Evolutionary conservation across 352 stramenopile genomes (phyloP).

Genomic region (Pythium utonaiense): DNA sequence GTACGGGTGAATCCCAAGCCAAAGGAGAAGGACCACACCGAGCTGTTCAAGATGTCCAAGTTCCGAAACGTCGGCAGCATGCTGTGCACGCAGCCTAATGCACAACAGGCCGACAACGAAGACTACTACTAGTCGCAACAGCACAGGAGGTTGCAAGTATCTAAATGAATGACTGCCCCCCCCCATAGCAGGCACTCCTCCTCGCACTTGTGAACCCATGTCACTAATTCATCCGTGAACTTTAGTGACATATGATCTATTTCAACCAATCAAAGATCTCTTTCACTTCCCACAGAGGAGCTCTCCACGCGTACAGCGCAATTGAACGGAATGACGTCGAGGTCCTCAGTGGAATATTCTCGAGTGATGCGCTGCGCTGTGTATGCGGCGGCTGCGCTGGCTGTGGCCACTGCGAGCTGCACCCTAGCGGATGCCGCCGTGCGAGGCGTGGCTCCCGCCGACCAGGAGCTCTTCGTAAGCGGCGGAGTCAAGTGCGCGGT

Average conservation of each 20-base stretch:
- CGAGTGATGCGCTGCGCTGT: neutral
- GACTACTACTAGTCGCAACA: slow-evolving; percentile 20
- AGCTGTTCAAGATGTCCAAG: slow-evolving; percentile 86
- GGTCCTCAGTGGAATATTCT: slow-evolving; percentile 1
- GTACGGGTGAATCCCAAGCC: slow-evolving; percentile 41
- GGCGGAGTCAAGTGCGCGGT: slow-evolving; percentile 34
- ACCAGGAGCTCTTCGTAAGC: slow-evolving; percentile 27
- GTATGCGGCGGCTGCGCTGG: neutral
- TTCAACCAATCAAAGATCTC: neutral
- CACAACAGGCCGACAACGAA: slow-evolving; percentile 13
- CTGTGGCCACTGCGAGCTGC: neutral
- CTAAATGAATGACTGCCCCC: neutral
- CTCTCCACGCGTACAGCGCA: neutral
- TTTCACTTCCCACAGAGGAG: too few species aligned
- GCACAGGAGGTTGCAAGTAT: too few species aligned
- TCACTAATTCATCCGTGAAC: neutral
- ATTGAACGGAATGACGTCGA: neutral
- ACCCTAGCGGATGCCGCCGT: slow-evolving; percentile 1
- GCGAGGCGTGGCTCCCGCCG: slow-evolving; percentile 36
- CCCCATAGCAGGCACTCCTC: too few species aligned
- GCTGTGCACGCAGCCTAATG: slow-evolving; percentile 56
- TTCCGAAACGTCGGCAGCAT: slow-evolving; percentile 75
- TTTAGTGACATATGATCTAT: neutral
- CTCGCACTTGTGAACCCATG: neutral
- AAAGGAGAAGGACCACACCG: slow-evolving; percentile 26